Percentiles rank a stretch among this genome's conserved stretches.
Conservation (phyloP, 768 basidiomycete species). For the Mycena latifolia region DNA sequence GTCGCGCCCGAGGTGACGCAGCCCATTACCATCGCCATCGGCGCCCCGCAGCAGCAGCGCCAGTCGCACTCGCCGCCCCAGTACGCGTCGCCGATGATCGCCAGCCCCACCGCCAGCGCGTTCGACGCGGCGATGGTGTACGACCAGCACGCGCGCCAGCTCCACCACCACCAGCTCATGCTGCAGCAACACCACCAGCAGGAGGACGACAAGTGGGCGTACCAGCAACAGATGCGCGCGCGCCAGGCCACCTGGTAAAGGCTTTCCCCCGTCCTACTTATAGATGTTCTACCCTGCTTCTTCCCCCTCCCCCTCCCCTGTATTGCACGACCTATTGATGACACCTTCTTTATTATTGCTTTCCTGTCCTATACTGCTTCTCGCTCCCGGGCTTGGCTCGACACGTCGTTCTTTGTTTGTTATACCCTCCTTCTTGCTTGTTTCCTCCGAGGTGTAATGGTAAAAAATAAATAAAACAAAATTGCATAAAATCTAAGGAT, state of each 20-base stretch:
- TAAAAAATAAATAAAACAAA: conserved; percentile 1
- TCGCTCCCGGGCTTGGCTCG: conserved; percentile 21
- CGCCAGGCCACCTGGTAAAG: conserved; percentile 33
- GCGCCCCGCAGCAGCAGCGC: conserved; percentile 12
- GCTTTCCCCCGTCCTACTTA: not conserved
- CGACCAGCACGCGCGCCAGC: conserved; percentile 36
- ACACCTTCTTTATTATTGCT: conserved; percentile 31
- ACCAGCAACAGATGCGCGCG: conserved; percentile 34
- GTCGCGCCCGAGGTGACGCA: conserved; percentile 18
- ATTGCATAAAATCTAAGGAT: not conserved
- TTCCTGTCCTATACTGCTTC: conserved; percentile 6
- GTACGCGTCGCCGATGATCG: conserved; percentile 33
- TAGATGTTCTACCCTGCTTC: conserved; percentile 15
- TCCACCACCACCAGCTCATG: conserved; percentile 35
- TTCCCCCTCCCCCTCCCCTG: not conserved
- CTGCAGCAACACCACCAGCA: conserved; percentile 33
- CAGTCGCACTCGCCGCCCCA: conserved; percentile 35
- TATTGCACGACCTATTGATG: conserved; percentile 24
- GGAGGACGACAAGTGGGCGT: conserved; percentile 37
- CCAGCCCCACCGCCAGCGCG: conserved; percentile 24
- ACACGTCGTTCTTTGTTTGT: conserved; percentile 24
- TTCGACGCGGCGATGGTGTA: conserved; percentile 26
- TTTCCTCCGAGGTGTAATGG: conserved; percentile 2
- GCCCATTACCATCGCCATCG: conserved; percentile 31
- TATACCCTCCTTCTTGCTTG: conserved; percentile 30